phyloP scores from a whole-genome alignment of 257 asterid genomes.

The Voacanga thouarsii region DNA sequence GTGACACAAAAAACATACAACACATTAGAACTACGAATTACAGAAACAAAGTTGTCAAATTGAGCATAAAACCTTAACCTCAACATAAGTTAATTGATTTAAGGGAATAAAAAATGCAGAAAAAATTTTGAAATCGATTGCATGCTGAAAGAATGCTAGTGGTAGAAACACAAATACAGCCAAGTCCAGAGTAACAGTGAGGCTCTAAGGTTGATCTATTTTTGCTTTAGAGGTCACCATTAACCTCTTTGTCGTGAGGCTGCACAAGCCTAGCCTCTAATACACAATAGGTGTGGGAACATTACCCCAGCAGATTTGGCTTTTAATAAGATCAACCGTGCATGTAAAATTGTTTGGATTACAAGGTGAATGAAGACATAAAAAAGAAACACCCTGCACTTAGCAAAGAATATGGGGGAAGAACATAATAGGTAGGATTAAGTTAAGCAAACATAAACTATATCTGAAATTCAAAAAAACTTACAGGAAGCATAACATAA shows the following conservation, averaged over 20 bases:
- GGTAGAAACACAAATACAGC: not conserved
- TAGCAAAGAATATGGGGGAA: not conserved
- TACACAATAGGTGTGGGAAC: not conserved
- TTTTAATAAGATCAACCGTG: not conserved
- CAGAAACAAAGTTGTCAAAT: not conserved
- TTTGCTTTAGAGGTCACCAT: not conserved
- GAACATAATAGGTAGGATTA: not conserved
- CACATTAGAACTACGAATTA: not conserved
- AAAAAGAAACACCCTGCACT: not conserved
- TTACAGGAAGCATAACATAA: slow-evolving; percentile 93
- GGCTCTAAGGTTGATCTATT: not conserved
- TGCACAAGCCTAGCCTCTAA: not conserved
- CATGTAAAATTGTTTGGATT: not conserved
- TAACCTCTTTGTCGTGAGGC: not conserved
- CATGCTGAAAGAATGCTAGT: not conserved
- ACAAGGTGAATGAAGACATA: not conserved
- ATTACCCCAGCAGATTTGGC: not conserved
- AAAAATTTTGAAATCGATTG: not conserved
- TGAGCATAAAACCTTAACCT: not conserved
- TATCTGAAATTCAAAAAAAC: slow-evolving; percentile 30
- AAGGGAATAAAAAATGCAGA: not conserved
- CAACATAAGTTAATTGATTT: not conserved
- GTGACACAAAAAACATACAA: slow-evolving; percentile 33
- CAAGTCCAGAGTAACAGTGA: not conserved
- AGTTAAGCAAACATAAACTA: slow-evolving; percentile 1